Evolutionary conservation across 306 rosid genomes (phyloP).

Genomic region (Phaseolus lunatus): DNA sequence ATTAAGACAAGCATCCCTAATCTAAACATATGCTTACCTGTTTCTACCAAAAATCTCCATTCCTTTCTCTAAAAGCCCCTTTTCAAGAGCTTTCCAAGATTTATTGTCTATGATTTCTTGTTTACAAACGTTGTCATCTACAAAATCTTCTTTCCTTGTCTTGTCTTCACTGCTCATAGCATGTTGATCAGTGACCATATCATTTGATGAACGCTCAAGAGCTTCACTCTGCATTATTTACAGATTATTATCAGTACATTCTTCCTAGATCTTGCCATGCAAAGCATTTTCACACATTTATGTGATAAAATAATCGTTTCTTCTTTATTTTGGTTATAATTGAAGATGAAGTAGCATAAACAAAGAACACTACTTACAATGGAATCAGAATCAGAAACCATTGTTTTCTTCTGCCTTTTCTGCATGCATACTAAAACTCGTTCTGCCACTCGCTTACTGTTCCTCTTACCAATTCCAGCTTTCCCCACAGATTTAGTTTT

Average conservation of each 20-base stretch:
- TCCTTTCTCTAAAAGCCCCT: constrained; percentile 91
- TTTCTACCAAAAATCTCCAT: constrained; percentile 88
- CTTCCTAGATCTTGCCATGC: constrained; percentile 56
- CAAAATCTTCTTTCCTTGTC: constrained; percentile 72
- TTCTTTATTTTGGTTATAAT: constrained; percentile 51
- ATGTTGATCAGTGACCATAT: constrained; percentile 62
- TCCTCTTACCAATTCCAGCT: constrained; percentile 74
- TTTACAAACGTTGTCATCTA: constrained; percentile 70
- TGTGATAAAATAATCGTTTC: constrained; percentile 56
- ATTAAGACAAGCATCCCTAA: constrained; percentile 25
- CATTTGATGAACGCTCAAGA: constrained; percentile 65
- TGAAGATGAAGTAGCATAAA: constrained; percentile 54
- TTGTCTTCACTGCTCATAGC: constrained; percentile 69
- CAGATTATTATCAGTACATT: constrained; percentile 46
- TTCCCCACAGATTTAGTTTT: constrained; percentile 68
- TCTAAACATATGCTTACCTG: constrained; percentile 67
- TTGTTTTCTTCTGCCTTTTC: constrained; percentile 83
- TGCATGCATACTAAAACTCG: constrained; percentile 89
- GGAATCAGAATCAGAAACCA: constrained; percentile 83
- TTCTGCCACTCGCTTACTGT: constrained; percentile 96
- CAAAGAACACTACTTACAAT: constrained; percentile 64
- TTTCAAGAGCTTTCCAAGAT: constrained; percentile 90
- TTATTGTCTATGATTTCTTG: constrained; percentile 69
- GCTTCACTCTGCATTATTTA: constrained; percentile 61
- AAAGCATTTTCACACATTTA: constrained; percentile 52